A percentile compares a stretch with the other conserved stretches of the same genome.
phyloP scores from a whole-genome alignment of 305 asterid species.

The Fraxinus nigra region DNA sequence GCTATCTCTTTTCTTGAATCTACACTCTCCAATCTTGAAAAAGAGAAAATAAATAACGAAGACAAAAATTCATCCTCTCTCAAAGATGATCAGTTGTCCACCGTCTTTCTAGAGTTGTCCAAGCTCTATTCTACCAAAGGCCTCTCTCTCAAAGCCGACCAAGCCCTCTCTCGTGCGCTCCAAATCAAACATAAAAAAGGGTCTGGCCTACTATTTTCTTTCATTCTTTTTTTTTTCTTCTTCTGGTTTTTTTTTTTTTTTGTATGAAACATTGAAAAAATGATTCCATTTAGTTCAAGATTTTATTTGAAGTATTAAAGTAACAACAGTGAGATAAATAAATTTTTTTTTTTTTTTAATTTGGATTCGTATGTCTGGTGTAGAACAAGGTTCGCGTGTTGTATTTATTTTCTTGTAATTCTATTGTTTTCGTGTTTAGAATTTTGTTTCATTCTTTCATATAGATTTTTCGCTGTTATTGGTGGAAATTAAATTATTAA shows the following conservation, averaged over 20 bases:
- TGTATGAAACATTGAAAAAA: neutral
- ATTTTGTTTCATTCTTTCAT: neutral
- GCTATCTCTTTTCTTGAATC: conserved; percentile 60
- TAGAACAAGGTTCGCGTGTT: neutral
- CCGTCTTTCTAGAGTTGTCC: conserved; percentile 61
- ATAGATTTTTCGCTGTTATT: neutral
- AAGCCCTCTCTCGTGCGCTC: conserved; percentile 54
- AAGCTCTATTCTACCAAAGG: conserved; percentile 59
- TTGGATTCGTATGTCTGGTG: neutral
- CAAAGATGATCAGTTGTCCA: conserved; percentile 36
- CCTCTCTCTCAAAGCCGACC: conserved; percentile 60
- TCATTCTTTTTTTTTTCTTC: neutral
- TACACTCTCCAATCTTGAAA: conserved; percentile 49
- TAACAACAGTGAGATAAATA: neutral
- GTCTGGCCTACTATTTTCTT: conserved; percentile 22
- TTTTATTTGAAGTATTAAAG: neutral
- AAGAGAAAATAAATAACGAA: conserved; percentile 13
- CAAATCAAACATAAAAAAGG: conserved; percentile 47
- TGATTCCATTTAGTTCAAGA: neutral
- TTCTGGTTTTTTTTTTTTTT: neutral
- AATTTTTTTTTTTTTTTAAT: neutral
- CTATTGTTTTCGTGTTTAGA: neutral
- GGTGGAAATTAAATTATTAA: neutral
- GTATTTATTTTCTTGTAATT: neutral
- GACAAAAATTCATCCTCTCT: conserved; percentile 17